Evolutionary conservation across 345 rosid species (phyloP).

Genomic region (Gossypium sturtianum): DNA sequence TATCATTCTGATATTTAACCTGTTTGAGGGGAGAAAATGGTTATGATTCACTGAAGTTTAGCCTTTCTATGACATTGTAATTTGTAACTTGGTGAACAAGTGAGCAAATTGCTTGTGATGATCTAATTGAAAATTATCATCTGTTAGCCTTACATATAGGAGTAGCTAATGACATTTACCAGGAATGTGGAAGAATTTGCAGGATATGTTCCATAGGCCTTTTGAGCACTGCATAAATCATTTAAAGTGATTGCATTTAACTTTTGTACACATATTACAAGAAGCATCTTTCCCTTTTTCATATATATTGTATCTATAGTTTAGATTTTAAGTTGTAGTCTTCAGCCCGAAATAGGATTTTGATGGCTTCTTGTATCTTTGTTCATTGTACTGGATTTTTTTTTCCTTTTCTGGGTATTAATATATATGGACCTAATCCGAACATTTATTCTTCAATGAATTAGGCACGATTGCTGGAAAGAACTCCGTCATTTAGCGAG

Average conservation of each 20-base stretch:
- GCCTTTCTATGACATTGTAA: not conserved
- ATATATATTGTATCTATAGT: not conserved
- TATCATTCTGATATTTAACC: not conserved
- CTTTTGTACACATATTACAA: not conserved
- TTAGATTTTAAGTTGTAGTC: not conserved
- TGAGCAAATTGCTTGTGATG: not conserved
- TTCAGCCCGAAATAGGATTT: not conserved
- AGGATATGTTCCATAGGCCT: not conserved
- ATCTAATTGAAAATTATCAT: not conserved
- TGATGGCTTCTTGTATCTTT: conserved; percentile 6
- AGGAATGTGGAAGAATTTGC: not conserved
- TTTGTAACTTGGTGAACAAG: not conserved
- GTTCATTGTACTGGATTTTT: not conserved
- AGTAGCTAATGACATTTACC: not conserved
- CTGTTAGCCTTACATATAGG: not conserved
- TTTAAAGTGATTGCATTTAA: not conserved
- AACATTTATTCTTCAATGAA: conserved; percentile 16
- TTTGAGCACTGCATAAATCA: not conserved
- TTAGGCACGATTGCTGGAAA: conserved; percentile 81
- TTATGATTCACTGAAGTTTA: not conserved
- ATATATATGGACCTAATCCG: not conserved
- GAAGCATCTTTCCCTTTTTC: not conserved
- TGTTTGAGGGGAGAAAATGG: not conserved
- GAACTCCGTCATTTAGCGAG: conserved; percentile 91
- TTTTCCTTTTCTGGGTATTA: not conserved